phyloP scores from a whole-genome alignment of 2,329 filamentous ascomycete species.

The Metarhizium guizhouense region DNA sequence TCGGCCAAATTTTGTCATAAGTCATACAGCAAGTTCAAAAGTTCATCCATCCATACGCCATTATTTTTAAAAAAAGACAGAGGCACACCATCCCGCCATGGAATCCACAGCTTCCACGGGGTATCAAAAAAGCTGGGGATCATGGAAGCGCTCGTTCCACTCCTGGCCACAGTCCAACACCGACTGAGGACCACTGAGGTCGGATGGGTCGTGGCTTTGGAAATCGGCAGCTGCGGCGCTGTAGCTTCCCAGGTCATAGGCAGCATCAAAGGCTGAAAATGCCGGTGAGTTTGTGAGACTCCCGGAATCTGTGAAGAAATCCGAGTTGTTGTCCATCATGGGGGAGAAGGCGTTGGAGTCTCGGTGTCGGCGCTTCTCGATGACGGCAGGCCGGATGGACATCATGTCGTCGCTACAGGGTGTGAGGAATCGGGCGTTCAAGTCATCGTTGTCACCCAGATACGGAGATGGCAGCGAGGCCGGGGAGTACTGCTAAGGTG shows the following conservation, averaged over 20 bases:
- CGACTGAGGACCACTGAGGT: constrained; percentile 15
- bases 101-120: constrained; percentile 4
- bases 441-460: constrained; percentile 26
- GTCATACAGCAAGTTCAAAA: constrained; percentile 15
- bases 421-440: constrained; percentile 37
- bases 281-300: constrained; percentile 23
- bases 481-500: constrained; percentile 27
- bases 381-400: constrained; percentile 18
- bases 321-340: constrained; percentile 14
- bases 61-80: constrained; percentile 2
- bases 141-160: constrained; percentile 23
- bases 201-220: constrained; percentile 17
- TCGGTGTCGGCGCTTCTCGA: constrained; percentile 15
- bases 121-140: constrained; percentile 23
- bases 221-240: constrained; percentile 19
- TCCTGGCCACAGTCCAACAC: constrained; percentile 18
- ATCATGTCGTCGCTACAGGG: constrained; percentile 45
- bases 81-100: not conserved
- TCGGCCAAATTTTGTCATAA: constrained; percentile 13
- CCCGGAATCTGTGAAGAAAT: constrained; percentile 18
- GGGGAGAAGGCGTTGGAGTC: constrained; percentile 5
- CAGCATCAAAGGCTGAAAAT: constrained; percentile 31
- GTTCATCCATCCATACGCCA: constrained; percentile 3
- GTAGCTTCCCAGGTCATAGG: constrained; percentile 30
- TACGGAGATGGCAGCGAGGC: constrained; percentile 28